Base-by-base conservation (phyloP, 2,329 filamentous ascomycete genomes). In the Ascochyta viciae-villosae region DNA sequence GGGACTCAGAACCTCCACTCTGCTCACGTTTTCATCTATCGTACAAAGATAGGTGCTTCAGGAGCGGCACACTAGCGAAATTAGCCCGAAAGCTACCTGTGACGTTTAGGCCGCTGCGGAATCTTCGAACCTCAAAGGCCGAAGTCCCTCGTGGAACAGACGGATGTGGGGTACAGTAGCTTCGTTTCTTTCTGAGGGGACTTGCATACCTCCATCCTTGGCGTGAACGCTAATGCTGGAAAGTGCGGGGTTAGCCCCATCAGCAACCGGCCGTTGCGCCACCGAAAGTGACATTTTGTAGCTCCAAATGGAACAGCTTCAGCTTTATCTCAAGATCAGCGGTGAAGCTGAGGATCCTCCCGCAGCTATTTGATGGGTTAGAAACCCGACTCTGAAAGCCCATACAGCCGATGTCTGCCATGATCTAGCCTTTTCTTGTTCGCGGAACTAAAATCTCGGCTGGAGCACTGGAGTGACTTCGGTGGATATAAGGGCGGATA, bases 81-180 rank as follows among this genome's bases (percentile, higher is more conserved):
- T 45, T 66, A 63, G 61, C 46, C 46, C 26, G 35, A 50, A 15
- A 27, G 39, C 45, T 27, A 46, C 49, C 37, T 54, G 58, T 66
- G 62, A 63, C 58, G 62, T 64, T 57, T 49, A 39, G 37, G 27
- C 41, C 43, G 51, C 46, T 34, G 33, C 23, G 46, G 35, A 40
- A 22, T 46, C 35, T 59, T 33, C 22, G 41, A 50, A 42, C 22
- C 34, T 34, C 23, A 19, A 3, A 16, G 16, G 40, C 43, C 47
- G 10, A 56, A 38, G 19, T 27, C 23, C 46, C 48, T 62, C 53
- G 61, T 66, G 62, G 64, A 64, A 63, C 45, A 59, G 49, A 58
- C 62, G 64, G 62, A 71, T 74, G 70, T 74, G 72, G 71, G 72
- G 72, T 73, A 65, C 70, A 71, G 61, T 61, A 63, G 64, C 46